These are phyloP conservation scores for Chytridiales sp. DNA, from an alignment of 371 early-diverging fungal genomes.

Conservation along the genomic window DNA sequence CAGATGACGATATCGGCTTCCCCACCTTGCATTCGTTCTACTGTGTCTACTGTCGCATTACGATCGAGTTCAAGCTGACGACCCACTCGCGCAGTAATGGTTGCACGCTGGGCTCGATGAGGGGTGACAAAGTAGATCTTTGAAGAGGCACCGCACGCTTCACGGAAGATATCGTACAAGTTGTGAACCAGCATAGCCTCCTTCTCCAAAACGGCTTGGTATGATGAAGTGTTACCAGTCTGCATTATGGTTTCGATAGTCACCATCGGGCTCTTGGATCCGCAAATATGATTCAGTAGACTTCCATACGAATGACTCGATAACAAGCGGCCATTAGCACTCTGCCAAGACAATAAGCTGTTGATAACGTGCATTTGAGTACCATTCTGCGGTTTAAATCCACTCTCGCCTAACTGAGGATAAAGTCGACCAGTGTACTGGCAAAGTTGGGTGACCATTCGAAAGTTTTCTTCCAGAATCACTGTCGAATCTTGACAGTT, in stretches of 20 bases:
- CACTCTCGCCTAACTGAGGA: background rate
- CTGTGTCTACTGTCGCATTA: slow-evolving; percentile 25
- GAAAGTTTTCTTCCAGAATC: slow-evolving; percentile 32
- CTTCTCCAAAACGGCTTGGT: too few species aligned
- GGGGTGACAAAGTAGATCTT: slow-evolving; percentile 27
- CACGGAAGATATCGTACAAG: slow-evolving; percentile 6
- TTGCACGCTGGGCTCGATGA: slow-evolving; percentile 25
- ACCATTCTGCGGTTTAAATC: background rate
- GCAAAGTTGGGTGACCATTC: slow-evolving; percentile 25
- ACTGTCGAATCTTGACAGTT: background rate
- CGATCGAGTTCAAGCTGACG: background rate
- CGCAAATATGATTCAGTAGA: too few species aligned
- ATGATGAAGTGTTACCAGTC: too few species aligned
- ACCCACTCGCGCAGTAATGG: background rate
- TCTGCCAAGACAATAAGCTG: background rate
- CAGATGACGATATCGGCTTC: slow-evolving; percentile 32
- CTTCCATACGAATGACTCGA: too few species aligned
- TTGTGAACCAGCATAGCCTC: slow-evolving; percentile 8
- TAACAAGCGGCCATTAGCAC: too few species aligned
- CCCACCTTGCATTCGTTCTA: slow-evolving; percentile 35
- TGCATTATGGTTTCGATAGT: too few species aligned
- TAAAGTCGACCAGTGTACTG: slow-evolving; percentile 17
- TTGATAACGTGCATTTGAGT: background rate
- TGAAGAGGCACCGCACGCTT: background rate
- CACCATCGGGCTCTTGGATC: too few species aligned